phyloP scores from a whole-genome alignment of 768 basidiomycete genomes.

The Cyclocybe aegerita region DNA sequence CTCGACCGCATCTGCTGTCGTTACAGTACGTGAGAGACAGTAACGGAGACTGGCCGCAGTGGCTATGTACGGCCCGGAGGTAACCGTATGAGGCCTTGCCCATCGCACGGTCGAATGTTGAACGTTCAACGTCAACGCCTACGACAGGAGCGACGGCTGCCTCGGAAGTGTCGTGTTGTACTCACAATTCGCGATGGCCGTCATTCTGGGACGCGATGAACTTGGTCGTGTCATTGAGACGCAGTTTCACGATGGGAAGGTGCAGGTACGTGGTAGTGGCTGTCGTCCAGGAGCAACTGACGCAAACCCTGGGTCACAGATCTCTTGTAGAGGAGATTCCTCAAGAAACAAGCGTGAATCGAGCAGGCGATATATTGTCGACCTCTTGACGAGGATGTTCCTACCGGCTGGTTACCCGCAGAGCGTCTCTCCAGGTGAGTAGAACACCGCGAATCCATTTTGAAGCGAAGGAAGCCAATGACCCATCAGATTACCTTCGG shows the following conservation, averaged over 20 bases:
- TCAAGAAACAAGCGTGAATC: not conserved
- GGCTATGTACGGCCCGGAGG: too few species aligned
- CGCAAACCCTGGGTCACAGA: not conserved
- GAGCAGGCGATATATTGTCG: constrained; percentile 7
- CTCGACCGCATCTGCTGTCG: too few species aligned
- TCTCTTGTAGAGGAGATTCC: not conserved
- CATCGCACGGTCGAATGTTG: too few species aligned
- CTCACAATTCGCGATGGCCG: too few species aligned
- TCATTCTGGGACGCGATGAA: constrained; percentile 6
- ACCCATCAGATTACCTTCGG: constrained; percentile 51
- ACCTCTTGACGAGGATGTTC: constrained; percentile 47
- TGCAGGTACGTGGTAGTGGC: not conserved
- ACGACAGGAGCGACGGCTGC: too few species aligned
- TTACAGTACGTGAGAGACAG: too few species aligned
- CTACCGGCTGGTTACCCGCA: constrained; percentile 63
- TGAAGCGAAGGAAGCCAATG: not conserved
- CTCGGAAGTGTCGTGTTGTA: too few species aligned
- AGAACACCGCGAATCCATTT: not conserved
- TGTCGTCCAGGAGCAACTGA: not conserved
- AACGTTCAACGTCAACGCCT: too few species aligned
- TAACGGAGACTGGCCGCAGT: too few species aligned
- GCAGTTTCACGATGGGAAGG: not conserved
- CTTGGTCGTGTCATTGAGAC: not conserved
- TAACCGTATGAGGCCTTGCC: too few species aligned
- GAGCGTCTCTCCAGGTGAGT: constrained; percentile 57